Evolutionary conservation across 331 rosid species (phyloP).

Genomic region (Malus hybrid): DNA sequence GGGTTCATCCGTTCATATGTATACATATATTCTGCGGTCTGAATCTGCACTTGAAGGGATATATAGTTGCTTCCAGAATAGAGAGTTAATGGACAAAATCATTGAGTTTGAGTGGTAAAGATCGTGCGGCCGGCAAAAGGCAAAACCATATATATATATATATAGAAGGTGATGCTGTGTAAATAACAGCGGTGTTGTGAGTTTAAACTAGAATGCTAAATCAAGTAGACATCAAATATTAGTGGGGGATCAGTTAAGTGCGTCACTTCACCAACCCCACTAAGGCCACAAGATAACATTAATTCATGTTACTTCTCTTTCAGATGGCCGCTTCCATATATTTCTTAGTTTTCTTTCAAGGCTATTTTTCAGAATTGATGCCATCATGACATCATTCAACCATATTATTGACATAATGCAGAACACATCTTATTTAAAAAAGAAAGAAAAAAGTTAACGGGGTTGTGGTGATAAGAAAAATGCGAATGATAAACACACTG

Average conservation of each 20-base stretch:
- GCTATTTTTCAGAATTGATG: not conserved
- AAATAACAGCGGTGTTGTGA: not conserved
- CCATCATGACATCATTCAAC: not conserved
- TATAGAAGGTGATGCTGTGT: not conserved
- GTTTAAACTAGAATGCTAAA: not conserved
- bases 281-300: not conserved
- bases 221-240: not conserved
- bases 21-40: not conserved
- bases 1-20: not conserved
- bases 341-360: not conserved
- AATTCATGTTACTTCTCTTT: too few relatives aligned
- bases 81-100: not conserved
- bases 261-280: slow-evolving; percentile 55
- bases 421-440: not conserved
- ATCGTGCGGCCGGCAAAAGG: not conserved
- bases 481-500: too few relatives aligned
- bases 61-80: not conserved
- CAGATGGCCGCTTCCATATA: not conserved
- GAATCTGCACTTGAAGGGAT: not conserved
- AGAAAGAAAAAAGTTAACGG: too few relatives aligned
- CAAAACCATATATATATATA: not conserved
- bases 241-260: slow-evolving; percentile 4
- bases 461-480: too few relatives aligned
- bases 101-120: not conserved
- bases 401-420: not conserved